Base-by-base conservation (phyloP, 2,329 filamentous ascomycete species). In the Tolypocladium ovalisporum region DNA sequence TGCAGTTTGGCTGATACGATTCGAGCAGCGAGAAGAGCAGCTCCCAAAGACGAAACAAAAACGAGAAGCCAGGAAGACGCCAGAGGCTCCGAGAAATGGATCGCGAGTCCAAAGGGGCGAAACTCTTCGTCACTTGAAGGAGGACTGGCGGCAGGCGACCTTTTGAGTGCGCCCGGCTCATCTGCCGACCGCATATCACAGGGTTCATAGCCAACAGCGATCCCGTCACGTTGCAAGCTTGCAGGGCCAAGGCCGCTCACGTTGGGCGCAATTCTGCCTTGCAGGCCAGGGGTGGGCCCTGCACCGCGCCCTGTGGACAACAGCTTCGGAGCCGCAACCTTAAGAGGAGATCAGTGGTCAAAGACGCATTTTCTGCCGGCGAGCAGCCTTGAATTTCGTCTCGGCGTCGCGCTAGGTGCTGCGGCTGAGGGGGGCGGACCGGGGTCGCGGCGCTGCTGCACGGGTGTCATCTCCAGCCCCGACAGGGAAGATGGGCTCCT, bases 391-490 rank as follows among this genome's bases (percentile, higher is more conserved):
- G 27, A 2, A 12, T 13, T 22, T 37, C 24, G n/a, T n/a, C 24
- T n/a, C 52, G 52, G 52, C 52, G 52, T 40, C 52, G 52, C 52
- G 52, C 52, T 54, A 54, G 35, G 52, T 19, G 22, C 36, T 54
- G 36, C 36, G 52, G 52, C 52, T 40, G 52, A 54, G 6, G 36
- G 22, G 51, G 4, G 35, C n/a, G 34, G 52, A 40, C 35, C 4
- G 52, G 36, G 52, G 36, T n/a, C 8, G 15, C 52, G 36, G 52
- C 15, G 24, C 10, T 19, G 15, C 5, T 24, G 35, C 35, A 24
- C 35, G 29, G 24, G 52, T 7, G 52, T 40, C 52, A 54, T 40
- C 52, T 22, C 32, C 52, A 54, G 52, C 52, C 6, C 36, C 24
- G 36, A 32, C 35, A 0, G 13, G 52, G 52, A 6, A 27, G 5